Conservation (phyloP, 2,329 filamentous ascomycete genomes). For the Hymenoscyphus scutula region DNA sequence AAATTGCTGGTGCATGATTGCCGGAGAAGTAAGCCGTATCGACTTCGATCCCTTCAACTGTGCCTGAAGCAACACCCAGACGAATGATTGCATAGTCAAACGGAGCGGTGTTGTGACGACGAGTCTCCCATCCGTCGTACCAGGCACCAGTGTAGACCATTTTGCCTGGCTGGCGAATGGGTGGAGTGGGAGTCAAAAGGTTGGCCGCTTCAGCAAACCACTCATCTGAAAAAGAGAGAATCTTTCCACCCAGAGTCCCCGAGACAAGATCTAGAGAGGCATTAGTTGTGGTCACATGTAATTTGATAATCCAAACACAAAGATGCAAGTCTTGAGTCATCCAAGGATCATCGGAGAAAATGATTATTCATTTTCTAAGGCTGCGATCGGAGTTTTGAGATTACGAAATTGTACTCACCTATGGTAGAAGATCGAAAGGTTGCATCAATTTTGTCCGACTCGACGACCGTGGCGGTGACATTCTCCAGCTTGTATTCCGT, state of each 20-base stretch:
- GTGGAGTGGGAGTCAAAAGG: conserved; percentile 60
- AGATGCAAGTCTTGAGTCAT: background rate
- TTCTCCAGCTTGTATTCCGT: conserved; percentile 56
- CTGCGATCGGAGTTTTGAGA: background rate
- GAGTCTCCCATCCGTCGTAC: conserved; percentile 71
- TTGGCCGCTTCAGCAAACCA: conserved; percentile 68
- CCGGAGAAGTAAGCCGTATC: conserved; percentile 81
- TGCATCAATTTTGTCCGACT: conserved; percentile 55
- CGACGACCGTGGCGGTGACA: conserved; percentile 49
- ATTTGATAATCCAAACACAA: background rate
- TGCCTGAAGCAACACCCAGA: conserved; percentile 68
- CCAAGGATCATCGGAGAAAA: conserved; percentile 7
- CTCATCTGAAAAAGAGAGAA: conserved; percentile 65
- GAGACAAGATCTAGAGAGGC: conserved; percentile 56
- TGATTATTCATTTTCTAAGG: background rate
- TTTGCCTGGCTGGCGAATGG: conserved; percentile 62
- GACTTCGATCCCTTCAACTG: conserved; percentile 71
- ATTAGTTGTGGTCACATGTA: conserved; percentile 16
- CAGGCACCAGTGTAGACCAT: conserved; percentile 69
- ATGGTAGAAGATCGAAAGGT: conserved; percentile 61
- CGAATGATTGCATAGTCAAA: conserved; percentile 68
- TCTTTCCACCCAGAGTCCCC: conserved; percentile 58
- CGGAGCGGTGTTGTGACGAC: conserved; percentile 60
- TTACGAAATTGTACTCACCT: conserved; percentile 44
- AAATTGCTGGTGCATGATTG: conserved; percentile 77